Evolutionary conservation across 176 grass and related monocot genomes (phyloP).

Genomic region (Juncus effusus): DNA sequence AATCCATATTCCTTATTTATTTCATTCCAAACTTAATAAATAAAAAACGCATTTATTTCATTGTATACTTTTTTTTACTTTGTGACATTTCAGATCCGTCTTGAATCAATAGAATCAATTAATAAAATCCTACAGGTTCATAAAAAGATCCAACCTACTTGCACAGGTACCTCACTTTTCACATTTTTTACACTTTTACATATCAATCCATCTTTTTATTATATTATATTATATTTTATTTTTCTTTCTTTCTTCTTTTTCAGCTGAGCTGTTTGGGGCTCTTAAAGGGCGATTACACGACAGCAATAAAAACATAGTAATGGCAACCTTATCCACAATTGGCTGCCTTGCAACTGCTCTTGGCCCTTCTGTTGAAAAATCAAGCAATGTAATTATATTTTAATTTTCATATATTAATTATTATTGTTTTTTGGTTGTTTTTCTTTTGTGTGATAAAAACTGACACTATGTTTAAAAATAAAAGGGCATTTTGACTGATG

Average conservation of each 20-base stretch:
- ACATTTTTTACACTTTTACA: neutral
- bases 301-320: constrained; percentile 98
- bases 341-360: constrained; percentile 86
- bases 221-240: neutral
- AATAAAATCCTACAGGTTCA: constrained; percentile 95
- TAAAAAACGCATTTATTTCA: constrained; percentile 14
- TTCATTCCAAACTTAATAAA: neutral
- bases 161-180: constrained; percentile 55
- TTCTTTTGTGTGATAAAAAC: neutral
- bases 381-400: constrained; percentile 68
- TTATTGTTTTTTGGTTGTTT: neutral
- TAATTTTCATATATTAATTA: neutral
- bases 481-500: constrained; percentile 83
- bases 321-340: constrained; percentile 75
- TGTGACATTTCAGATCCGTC: constrained; percentile 48
- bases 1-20: neutral
- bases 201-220: neutral
- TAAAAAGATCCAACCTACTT: constrained; percentile 87
- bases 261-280: constrained; percentile 73
- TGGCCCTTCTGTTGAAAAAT: constrained; percentile 86
- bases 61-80: neutral
- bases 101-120: constrained; percentile 78
- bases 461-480: constrained; percentile 30
- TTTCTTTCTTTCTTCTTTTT: constrained; percentile 17
- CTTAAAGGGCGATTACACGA: constrained; percentile 80